Conservation (phyloP, 2,329 filamentous ascomycete species). For the Orbilia ellipsospora region DNA sequence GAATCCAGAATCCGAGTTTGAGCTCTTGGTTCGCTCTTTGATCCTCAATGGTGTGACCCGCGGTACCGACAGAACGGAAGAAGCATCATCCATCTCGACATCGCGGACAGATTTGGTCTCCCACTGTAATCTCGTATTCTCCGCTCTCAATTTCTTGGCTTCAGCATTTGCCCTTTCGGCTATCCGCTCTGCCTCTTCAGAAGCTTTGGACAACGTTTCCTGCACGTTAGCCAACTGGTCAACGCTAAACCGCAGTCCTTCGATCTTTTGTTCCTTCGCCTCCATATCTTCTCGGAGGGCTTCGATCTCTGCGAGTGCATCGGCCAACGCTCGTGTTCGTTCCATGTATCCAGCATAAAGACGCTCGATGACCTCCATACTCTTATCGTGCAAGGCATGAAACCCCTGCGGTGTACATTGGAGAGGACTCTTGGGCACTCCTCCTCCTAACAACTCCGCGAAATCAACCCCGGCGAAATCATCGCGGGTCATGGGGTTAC, state of each 20-base stretch:
- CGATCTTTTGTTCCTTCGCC: constrained; percentile 50
- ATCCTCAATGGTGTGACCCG: constrained; percentile 12
- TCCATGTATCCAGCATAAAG: constrained; percentile 43
- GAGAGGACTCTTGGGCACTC: constrained; percentile 39
- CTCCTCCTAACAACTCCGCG: constrained; percentile 28
- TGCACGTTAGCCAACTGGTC: constrained; percentile 52
- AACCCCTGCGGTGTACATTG: constrained; percentile 52
- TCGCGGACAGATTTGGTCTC: constrained; percentile 37
- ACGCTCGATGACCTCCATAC: constrained; percentile 42
- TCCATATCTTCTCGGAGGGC: constrained; percentile 43
- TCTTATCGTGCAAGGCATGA: constrained; percentile 25
- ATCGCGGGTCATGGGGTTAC: constrained; percentile 46
- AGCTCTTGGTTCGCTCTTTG: constrained; percentile 41
- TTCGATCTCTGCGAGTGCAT: constrained; percentile 44
- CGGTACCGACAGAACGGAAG: constrained; percentile 25
- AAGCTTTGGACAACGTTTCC: constrained; percentile 42
- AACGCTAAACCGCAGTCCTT: constrained; percentile 38
- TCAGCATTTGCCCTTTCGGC: constrained; percentile 46
- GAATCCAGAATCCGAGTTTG: constrained; percentile 55
- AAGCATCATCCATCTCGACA: constrained; percentile 36
- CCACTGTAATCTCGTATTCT: constrained; percentile 43
- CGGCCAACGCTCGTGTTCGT: constrained; percentile 29
- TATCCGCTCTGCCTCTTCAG: constrained; percentile 40
- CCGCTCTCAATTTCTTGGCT: constrained; percentile 36
- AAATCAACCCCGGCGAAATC: constrained; percentile 44